Percentiles rank a stretch among this genome's conserved stretches.
Evolutionary conservation across 768 basidiomycete species (phyloP).

Genomic region (Imleria badia): DNA sequence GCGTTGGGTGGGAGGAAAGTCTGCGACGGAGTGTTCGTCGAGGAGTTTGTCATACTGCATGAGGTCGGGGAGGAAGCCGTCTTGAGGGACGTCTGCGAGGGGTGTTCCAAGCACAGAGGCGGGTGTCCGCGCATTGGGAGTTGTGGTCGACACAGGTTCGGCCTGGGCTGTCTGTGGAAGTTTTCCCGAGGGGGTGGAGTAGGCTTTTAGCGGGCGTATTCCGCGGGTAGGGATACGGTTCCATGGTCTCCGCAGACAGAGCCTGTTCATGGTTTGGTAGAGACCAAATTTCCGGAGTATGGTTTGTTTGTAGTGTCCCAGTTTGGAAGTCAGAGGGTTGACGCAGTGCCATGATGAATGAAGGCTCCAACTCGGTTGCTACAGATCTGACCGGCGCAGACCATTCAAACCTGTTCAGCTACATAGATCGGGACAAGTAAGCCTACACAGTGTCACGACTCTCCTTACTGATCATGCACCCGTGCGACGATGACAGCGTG

Average conservation of each 20-base stretch:
- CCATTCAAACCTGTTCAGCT: conserved; percentile 52
- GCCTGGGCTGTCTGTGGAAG: not conserved
- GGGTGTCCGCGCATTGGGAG: not conserved
- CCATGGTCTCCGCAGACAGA: conserved; percentile 20
- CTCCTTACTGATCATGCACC: not conserved
- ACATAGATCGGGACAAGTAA: conserved; percentile 71
- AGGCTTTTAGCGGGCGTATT: conserved; percentile 6
- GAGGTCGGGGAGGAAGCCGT: conserved; percentile 52
- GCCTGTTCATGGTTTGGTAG: conserved; percentile 27
- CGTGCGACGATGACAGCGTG: conserved; percentile 47
- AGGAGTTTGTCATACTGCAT: conserved; percentile 61
- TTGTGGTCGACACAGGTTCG: conserved; percentile 1
- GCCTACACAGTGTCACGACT: not conserved
- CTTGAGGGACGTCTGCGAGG: conserved; percentile 23
- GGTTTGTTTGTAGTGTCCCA: conserved; percentile 20
- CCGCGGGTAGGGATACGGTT: not conserved
- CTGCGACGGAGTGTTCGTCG: conserved; percentile 56
- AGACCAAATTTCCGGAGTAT: conserved; percentile 15
- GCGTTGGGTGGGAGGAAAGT: conserved; percentile 52
- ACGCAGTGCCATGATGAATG: conserved; percentile 10
- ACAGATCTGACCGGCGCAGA: conserved; percentile 48
- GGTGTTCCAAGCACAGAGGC: conserved; percentile 11
- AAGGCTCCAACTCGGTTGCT: conserved; percentile 42
- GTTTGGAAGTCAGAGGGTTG: conserved; percentile 14
- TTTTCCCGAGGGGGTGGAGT: conserved; percentile 16